phyloP scores from a whole-genome alignment of 1,284 basidiomycete genomes.

The Blastosporella zonata region DNA sequence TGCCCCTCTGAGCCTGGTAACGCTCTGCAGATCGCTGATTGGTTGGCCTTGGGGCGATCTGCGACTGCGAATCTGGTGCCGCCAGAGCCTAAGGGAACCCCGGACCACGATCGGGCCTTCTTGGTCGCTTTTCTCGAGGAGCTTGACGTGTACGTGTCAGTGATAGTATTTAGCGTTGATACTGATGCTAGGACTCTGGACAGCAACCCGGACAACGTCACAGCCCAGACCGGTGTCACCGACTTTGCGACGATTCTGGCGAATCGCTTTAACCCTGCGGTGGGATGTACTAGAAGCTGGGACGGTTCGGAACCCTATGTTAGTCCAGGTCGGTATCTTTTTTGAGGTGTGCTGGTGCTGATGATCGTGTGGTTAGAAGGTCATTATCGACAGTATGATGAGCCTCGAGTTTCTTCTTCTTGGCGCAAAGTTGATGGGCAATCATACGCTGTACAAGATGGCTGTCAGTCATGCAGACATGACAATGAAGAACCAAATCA shows the following conservation, averaged over 20 bases:
- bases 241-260: constrained; percentile 44
- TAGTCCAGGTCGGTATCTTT: not conserved
- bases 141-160: constrained; percentile 37
- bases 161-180: not conserved
- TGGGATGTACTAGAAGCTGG: constrained; percentile 56
- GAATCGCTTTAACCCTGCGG: constrained; percentile 39
- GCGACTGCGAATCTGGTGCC: constrained; percentile 50
- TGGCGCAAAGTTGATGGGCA: constrained; percentile 53
- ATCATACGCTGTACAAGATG: constrained; percentile 55
- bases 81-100: constrained; percentile 40
- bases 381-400: constrained; percentile 80
- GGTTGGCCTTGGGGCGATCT: constrained; percentile 48
- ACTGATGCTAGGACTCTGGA: not conserved
- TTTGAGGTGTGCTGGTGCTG: not conserved
- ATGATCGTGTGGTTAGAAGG: constrained; percentile 30
- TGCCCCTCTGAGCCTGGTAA: constrained; percentile 41
- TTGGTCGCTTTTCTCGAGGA: constrained; percentile 62
- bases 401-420: constrained; percentile 65
- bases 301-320: constrained; percentile 45
- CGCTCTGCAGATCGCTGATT: constrained; percentile 40
- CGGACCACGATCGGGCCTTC: constrained; percentile 70
- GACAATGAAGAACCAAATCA: constrained; percentile 64
- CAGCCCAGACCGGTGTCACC: constrained; percentile 41
- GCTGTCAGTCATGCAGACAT: constrained; percentile 64
- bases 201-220: constrained; percentile 44